These are phyloP conservation scores for Mortierella sp. DNA, from an alignment of 371 early-diverging fungal species.

Conservation along the genomic window DNA sequence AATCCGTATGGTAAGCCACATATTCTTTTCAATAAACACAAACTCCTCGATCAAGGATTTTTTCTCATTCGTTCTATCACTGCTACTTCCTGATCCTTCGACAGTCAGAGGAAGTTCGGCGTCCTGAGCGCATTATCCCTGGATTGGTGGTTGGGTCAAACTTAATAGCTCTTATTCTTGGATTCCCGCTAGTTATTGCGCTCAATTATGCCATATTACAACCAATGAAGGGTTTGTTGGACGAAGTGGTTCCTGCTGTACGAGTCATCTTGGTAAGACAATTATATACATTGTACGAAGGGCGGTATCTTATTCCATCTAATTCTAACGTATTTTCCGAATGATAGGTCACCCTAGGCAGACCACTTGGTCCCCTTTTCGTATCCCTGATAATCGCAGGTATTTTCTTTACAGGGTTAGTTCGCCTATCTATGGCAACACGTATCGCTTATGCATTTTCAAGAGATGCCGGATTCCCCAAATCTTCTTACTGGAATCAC, in stretches of 20 bases:
- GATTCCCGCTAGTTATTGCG: constrained; percentile 27
- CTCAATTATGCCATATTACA: constrained; percentile 30
- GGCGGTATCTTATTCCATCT: too few relatives aligned
- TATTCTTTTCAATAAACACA: not conserved
- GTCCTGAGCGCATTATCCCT: constrained; percentile 32
- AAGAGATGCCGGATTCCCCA: constrained; percentile 38
- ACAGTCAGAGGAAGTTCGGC: constrained; percentile 39
- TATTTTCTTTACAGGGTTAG: constrained; percentile 38
- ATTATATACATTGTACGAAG: not conserved
- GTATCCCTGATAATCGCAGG: constrained; percentile 22
- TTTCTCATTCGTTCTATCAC: not conserved
- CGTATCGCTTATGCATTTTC: constrained; percentile 43
- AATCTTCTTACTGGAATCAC: constrained; percentile 43
- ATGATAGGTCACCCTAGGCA: constrained; percentile 19
- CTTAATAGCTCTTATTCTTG: constrained; percentile 14
- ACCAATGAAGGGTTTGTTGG: constrained; percentile 42
- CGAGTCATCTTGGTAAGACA: constrained; percentile 34
- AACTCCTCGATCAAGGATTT: not conserved
- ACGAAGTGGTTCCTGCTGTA: constrained; percentile 37
- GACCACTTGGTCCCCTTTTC: constrained; percentile 8
- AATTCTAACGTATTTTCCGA: not conserved
- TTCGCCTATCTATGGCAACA: constrained; percentile 28
- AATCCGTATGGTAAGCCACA: constrained; percentile 35
- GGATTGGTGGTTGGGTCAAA: constrained; percentile 11
- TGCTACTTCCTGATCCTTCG: not conserved